Evolutionary conservation across 1,284 basidiomycete species (phyloP).

Genomic region (Cutaneotrichosporon mucoides): DNA sequence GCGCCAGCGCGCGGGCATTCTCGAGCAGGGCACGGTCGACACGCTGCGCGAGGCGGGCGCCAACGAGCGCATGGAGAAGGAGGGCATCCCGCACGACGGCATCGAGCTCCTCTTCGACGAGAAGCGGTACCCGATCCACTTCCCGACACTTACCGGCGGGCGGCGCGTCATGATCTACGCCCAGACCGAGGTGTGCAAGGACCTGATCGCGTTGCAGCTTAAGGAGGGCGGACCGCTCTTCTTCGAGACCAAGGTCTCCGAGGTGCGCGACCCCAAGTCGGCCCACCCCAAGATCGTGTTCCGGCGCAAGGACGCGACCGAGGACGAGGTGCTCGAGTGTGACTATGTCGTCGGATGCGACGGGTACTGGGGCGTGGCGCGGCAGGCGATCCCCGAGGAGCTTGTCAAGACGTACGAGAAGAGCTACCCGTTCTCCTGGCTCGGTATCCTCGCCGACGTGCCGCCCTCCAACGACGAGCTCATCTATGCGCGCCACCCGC

Average conservation of each 20-base stretch:
- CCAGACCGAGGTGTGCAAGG: constrained; percentile 25
- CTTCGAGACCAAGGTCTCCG: constrained; percentile 13
- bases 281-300: constrained; percentile 14
- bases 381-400: constrained; percentile 16
- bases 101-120: constrained; percentile 20
- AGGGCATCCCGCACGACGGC: constrained; percentile 21
- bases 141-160: constrained; percentile 17
- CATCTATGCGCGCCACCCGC: constrained; percentile 19
- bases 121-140: constrained; percentile 18
- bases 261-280: constrained; percentile 15
- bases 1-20: constrained; percentile 21
- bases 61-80: constrained; percentile 20
- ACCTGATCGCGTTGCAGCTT: constrained; percentile 21
- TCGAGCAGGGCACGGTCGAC: constrained; percentile 22
- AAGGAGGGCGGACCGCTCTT: constrained; percentile 17
- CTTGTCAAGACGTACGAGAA: constrained; percentile 16
- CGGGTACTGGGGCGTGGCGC: constrained; percentile 22
- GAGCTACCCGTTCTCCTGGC: constrained; percentile 21
- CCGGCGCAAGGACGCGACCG: constrained; percentile 10
- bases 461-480: constrained; percentile 22
- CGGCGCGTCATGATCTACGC: constrained; percentile 24
- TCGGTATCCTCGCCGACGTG: constrained; percentile 21
- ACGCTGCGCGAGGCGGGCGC: constrained; percentile 17
- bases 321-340: constrained; percentile 11
- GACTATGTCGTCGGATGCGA: constrained; percentile 20